phyloP scores from a whole-genome alignment of 805 yeast species.

The Jamesozyma rosinii region DNA sequence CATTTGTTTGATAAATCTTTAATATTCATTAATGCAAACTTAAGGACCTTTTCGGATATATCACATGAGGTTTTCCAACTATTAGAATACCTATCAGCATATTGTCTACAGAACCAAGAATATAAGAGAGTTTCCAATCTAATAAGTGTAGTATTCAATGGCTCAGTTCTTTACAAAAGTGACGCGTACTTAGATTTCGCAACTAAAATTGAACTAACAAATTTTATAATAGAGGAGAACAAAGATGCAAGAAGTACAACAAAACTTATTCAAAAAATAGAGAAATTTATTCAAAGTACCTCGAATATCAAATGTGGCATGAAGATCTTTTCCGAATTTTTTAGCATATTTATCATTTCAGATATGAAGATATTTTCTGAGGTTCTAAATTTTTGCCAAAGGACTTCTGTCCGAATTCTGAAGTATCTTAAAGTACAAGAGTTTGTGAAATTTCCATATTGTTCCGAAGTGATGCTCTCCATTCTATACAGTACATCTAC shows the following conservation, averaged over 20 bases:
- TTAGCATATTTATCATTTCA: constrained; percentile 15
- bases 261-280: constrained; percentile 11
- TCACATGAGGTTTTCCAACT: constrained; percentile 1
- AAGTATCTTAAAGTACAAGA: constrained; percentile 7
- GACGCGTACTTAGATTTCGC: constrained; percentile 10
- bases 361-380: constrained; percentile 5
- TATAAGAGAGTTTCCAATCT: constrained; percentile 21
- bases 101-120: constrained; percentile 13
- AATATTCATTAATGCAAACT: constrained; percentile 13
- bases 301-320: constrained; percentile 6
- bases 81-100: constrained; percentile 9
- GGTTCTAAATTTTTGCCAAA: constrained; percentile 13
- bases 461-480: constrained; percentile 25
- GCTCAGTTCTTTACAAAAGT: constrained; percentile 13
- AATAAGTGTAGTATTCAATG: constrained; percentile 23
- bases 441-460: constrained; percentile 7
- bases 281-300: constrained; percentile 16
- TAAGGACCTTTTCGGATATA: constrained; percentile 1
- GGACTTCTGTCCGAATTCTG: constrained; percentile 8
- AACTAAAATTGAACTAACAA: constrained; percentile 7
- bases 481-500: constrained; percentile 12
- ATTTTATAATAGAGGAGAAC: constrained; percentile 5
- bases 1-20: constrained; percentile 17
- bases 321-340: constrained; percentile 14
- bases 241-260: not conserved